Percentiles rank a stretch among this genome's conserved stretches.
These are phyloP conservation scores for Mycogone perniciosa DNA, from an alignment of 2,329 filamentous ascomycete genomes.

Conservation along the genomic window DNA sequence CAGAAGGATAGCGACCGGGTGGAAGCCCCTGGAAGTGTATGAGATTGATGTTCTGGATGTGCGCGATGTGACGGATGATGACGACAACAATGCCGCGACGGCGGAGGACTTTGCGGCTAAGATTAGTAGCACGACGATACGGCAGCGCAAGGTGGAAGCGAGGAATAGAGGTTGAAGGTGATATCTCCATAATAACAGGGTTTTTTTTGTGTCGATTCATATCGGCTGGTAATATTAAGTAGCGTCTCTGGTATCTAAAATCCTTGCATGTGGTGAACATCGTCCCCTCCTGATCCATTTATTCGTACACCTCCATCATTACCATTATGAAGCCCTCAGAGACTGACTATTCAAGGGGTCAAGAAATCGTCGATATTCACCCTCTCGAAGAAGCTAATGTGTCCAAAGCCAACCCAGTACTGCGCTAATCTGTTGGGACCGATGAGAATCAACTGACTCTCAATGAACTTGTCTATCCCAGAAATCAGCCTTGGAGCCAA, in stretches of 20 bases:
- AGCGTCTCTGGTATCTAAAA: too few species aligned
- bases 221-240: too few species aligned
- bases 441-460: constrained; percentile 70
- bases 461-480: constrained; percentile 61
- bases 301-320: too few species aligned
- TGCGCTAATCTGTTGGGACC: constrained; percentile 73
- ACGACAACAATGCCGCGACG: constrained; percentile 27
- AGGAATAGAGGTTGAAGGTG: constrained; percentile 3
- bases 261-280: too few species aligned
- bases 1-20: constrained; percentile 69
- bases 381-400: constrained; percentile 55
- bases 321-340: too few species aligned
- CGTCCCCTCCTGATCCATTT: too few species aligned
- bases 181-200: too few species aligned
- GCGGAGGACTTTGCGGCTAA: constrained; percentile 67
- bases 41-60: constrained; percentile 85
- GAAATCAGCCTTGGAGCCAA: background rate
- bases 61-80: constrained; percentile 35
- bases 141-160: constrained; percentile 40
- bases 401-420: constrained; percentile 64
- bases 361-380: constrained; percentile 52
- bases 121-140: constrained; percentile 86
- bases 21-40: constrained; percentile 69
- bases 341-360: constrained; percentile 14
- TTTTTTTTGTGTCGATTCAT: too few species aligned